Evolutionary conservation across 2,329 filamentous ascomycete genomes (phyloP).

Genomic region (Truncatella angustata): DNA sequence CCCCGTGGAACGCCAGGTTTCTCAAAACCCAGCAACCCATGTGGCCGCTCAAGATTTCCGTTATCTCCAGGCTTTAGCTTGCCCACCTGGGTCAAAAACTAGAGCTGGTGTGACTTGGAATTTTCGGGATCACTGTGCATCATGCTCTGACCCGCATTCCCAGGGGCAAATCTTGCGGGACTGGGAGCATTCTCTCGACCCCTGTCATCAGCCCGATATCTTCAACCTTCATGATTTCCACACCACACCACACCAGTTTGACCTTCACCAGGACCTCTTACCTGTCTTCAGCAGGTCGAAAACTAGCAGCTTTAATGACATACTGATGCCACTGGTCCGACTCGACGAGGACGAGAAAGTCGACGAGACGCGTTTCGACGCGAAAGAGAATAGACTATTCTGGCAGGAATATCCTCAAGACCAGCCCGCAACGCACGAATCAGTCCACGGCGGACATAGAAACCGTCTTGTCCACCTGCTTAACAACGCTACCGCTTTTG

Average conservation of each 20-base stretch:
- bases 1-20: background rate
- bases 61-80: slow-evolving; percentile 45
- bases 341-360: slow-evolving; percentile 47
- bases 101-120: slow-evolving; percentile 62
- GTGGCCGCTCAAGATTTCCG: slow-evolving; percentile 24
- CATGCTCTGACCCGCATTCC: slow-evolving; percentile 64
- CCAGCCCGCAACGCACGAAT: slow-evolving; percentile 45
- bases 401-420: slow-evolving; percentile 70
- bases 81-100: slow-evolving; percentile 59
- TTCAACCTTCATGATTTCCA: slow-evolving; percentile 72
- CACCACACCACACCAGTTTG: slow-evolving; percentile 60
- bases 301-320: slow-evolving; percentile 70
- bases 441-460: slow-evolving; percentile 66
- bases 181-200: slow-evolving; percentile 63
- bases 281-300: slow-evolving; percentile 78
- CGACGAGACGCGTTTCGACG: slow-evolving; percentile 47
- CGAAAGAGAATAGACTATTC: slow-evolving; percentile 65
- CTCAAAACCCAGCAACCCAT: slow-evolving; percentile 9
- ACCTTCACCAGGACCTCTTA: slow-evolving; percentile 62
- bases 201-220: slow-evolving; percentile 77
- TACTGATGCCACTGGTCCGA: slow-evolving; percentile 65
- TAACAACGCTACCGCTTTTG: slow-evolving; percentile 52
- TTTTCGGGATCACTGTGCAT: slow-evolving; percentile 60
- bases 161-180: slow-evolving; percentile 64
- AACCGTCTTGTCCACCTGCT: slow-evolving; percentile 70